phyloP scores from a whole-genome alignment of 2,329 filamentous ascomycete genomes.

The Westerdykella ornata region DNA sequence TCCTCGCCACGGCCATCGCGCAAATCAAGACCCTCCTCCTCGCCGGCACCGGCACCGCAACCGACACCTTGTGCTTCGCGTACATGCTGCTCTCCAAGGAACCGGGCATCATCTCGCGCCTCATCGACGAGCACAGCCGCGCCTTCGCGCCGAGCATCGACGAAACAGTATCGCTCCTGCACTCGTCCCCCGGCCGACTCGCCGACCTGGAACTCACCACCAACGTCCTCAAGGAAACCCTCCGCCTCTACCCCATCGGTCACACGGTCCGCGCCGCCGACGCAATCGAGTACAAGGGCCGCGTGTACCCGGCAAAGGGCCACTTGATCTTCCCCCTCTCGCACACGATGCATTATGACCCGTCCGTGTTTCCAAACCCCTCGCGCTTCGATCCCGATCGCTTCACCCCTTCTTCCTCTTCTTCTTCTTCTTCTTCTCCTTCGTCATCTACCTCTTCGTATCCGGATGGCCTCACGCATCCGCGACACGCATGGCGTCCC shows the following conservation, averaged over 20 bases:
- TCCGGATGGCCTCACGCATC: slow-evolving; percentile 39
- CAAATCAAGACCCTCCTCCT: slow-evolving; percentile 39
- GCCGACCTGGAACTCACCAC: slow-evolving; percentile 48
- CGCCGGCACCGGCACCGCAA: slow-evolving; percentile 41
- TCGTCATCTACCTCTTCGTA: too few species aligned
- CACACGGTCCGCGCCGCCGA: slow-evolving; percentile 40
- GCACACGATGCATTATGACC: slow-evolving; percentile 33
- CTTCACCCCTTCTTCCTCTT: too few species aligned
- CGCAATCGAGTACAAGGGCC: slow-evolving; percentile 36
- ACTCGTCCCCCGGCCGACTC: slow-evolving; percentile 41
- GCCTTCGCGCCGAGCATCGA: slow-evolving; percentile 44
- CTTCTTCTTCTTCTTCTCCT: too few species aligned
- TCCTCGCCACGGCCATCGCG: slow-evolving; percentile 34
- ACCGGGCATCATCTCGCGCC: slow-evolving; percentile 20
- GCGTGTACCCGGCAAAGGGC: slow-evolving; percentile 41
- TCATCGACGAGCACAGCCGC: slow-evolving; percentile 47
- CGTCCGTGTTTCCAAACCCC: slow-evolving; percentile 20
- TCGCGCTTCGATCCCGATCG: slow-evolving; percentile 30
- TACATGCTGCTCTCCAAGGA: slow-evolving; percentile 27
- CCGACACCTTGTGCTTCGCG: slow-evolving; percentile 25
- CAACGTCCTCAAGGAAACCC: slow-evolving; percentile 49
- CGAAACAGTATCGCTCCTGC: slow-evolving; percentile 36
- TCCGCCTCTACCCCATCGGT: slow-evolving; percentile 48
- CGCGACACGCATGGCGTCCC: slow-evolving; percentile 47
- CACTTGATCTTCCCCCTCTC: slow-evolving; percentile 41